Conservation (phyloP, 768 basidiomycete species). For the Lyophyllum decastes region DNA sequence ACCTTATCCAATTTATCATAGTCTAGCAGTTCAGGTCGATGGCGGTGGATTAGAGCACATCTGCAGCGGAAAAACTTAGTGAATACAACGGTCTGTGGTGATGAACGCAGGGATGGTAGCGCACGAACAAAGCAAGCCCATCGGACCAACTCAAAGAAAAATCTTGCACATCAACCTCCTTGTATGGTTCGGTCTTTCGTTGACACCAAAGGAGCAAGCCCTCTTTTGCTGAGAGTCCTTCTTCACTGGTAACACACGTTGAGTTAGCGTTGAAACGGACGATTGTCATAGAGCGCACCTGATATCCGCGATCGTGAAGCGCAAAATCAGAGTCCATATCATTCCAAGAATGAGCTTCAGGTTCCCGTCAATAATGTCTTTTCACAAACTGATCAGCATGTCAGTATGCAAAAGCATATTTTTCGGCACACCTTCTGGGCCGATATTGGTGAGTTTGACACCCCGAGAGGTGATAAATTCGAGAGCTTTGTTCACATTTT, state of each 20-base stretch:
- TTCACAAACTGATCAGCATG: slow-evolving; percentile 5
- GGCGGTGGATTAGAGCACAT: slow-evolving; percentile 96
- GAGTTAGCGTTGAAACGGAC: slow-evolving; percentile 9
- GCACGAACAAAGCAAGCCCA: slow-evolving; percentile 87
- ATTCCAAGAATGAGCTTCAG: slow-evolving; percentile 97
- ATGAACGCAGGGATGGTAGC: slow-evolving; percentile 9
- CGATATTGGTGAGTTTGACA: slow-evolving; percentile 96
- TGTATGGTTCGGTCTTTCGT: slow-evolving; percentile 89
- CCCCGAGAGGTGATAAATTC: slow-evolving; percentile 94
- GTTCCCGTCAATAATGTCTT: slow-evolving; percentile 99
- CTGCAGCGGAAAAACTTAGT: slow-evolving; percentile 40
- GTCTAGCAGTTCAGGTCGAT: slow-evolving; percentile 94
- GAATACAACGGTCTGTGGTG: slow-evolving; percentile 7
- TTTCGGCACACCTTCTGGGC: slow-evolving; percentile 75
- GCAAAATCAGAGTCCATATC: slow-evolving; percentile 98
- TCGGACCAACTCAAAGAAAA: slow-evolving; percentile 94
- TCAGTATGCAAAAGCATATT: neutral
- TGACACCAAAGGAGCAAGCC: slow-evolving; percentile 98
- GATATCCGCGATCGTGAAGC: slow-evolving; percentile 98
- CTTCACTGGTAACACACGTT: slow-evolving; percentile 62
- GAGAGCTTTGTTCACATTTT: slow-evolving; percentile 96
- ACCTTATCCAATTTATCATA: slow-evolving; percentile 87
- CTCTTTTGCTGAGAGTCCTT: slow-evolving; percentile 98
- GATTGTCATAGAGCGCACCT: slow-evolving; percentile 55
- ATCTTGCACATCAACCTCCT: slow-evolving; percentile 91